Conservation (phyloP, 768 basidiomycete species). For the Rhizopogon roseolus region DNA sequence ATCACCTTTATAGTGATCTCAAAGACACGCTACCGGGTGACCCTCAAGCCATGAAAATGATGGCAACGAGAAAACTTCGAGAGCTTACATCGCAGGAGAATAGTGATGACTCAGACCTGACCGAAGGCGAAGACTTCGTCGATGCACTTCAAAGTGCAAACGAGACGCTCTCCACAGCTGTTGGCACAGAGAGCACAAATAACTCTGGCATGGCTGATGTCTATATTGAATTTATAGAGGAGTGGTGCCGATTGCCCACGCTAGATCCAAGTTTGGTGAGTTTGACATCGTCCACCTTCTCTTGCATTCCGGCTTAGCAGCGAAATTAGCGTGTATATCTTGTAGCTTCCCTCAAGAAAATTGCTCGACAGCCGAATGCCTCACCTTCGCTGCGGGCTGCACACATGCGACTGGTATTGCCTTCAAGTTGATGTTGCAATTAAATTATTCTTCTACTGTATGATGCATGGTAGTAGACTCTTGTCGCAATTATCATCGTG, state of each 20-base stretch:
- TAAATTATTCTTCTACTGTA: no score
- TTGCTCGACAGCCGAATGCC: conserved; percentile 20
- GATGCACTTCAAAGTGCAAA: conserved; percentile 27
- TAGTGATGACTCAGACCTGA: conserved; percentile 4
- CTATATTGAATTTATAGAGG: conserved; percentile 41
- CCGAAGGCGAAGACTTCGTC: conserved; percentile 18
- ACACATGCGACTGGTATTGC: conserved; percentile 26
- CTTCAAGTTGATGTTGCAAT: conserved; percentile 8
- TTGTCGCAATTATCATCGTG: no score
- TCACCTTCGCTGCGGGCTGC: conserved; percentile 29
- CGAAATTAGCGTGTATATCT: conserved; percentile 50
- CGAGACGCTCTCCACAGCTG: conserved; percentile 22
- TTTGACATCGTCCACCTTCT: conserved; percentile 9
- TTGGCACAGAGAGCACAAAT: conserved; percentile 16
- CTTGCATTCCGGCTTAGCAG: conserved; percentile 1
- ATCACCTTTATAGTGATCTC: conserved; percentile 40
- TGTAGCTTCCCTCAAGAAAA: conserved; percentile 35
- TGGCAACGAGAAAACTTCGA: conserved; percentile 32
- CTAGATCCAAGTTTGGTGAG: conserved; percentile 29
- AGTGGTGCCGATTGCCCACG: conserved; percentile 38
- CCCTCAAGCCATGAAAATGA: conserved; percentile 33
- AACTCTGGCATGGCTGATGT: conserved; percentile 24
- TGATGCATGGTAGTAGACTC: no score
- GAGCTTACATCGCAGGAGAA: conserved; percentile 21
- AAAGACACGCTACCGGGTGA: conserved; percentile 30